Percentiles rank a stretch among this genome's conserved stretches.
Conservation (phyloP, 345 rosid genomes). For the Aquilaria yunnanensis region DNA sequence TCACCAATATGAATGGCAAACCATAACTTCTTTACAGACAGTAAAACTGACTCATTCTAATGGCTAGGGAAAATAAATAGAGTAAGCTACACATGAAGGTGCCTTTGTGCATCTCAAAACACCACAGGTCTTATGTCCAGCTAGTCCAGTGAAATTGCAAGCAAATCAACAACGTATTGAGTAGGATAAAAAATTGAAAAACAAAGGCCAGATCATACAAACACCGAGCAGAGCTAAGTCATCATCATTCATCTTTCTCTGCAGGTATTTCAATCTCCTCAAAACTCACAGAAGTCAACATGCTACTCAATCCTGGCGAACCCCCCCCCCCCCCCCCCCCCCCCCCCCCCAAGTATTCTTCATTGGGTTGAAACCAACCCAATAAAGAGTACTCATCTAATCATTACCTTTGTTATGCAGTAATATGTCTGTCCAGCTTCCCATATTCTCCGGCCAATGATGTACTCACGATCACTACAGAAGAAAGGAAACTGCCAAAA, state of each 20-base stretch:
- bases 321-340: background rate
- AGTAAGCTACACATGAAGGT: background rate
- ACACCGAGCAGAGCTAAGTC: background rate
- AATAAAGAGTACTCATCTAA: background rate
- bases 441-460: conserved; percentile 90
- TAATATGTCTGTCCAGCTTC: conserved; percentile 71
- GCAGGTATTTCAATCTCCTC: conserved; percentile 3
- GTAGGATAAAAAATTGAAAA: background rate
- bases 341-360: background rate
- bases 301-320: background rate
- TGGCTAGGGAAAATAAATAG: no score
- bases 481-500: conserved; percentile 85
- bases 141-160: background rate
- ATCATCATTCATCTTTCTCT: background rate
- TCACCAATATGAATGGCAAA: background rate
- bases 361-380: no score
- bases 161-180: background rate
- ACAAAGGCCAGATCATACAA: background rate
- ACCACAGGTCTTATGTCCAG: background rate
- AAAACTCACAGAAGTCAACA: background rate
- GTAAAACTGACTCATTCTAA: background rate
- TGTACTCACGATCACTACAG: conserved; percentile 94
- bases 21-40: background rate
- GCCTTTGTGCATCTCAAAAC: background rate
- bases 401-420: conserved; percentile 83